A percentile compares a stretch with the other conserved stretches of the same genome.
Evolutionary conservation across 2,329 filamentous ascomycete genomes (phyloP).

Genomic region (Pestalotiopsis sp.): DNA sequence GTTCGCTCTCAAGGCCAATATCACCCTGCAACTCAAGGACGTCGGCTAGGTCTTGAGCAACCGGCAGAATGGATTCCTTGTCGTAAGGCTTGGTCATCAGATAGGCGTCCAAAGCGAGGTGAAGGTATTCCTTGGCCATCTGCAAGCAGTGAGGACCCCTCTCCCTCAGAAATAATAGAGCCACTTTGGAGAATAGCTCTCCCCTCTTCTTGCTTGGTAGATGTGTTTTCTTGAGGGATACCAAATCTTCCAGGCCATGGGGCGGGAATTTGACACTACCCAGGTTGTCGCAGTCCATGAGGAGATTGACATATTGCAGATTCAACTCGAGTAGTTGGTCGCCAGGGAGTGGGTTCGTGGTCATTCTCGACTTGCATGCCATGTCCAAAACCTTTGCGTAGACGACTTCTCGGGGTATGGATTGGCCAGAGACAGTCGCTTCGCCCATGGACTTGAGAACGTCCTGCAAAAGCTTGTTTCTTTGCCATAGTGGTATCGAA

Average conservation of each 20-base stretch:
- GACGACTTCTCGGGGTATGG: neutral
- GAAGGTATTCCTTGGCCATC: neutral
- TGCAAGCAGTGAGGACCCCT: neutral
- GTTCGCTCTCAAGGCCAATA: neutral
- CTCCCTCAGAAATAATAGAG: neutral
- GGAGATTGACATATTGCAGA: neutral
- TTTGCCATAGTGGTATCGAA: neutral
- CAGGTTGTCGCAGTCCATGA: neutral
- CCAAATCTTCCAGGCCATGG: neutral
- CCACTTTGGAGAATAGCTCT: neutral
- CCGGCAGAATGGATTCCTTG: neutral
- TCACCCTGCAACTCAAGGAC: neutral
- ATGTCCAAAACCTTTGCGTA: neutral
- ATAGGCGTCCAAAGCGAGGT: neutral
- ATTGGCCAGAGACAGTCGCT: neutral
- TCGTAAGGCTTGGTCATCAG: neutral
- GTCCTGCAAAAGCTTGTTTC: neutral
- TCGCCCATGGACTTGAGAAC: neutral
- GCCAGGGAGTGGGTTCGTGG: neutral
- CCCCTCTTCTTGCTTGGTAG: neutral
- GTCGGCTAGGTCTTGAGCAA: constrained; percentile 1
- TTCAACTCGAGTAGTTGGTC: neutral
- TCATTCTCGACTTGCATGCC: neutral
- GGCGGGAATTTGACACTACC: neutral
- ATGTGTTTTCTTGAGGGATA: neutral